These are phyloP conservation scores for Pigoraptor vietnamica DNA, from an alignment of 78 protist species.

Conservation along the genomic window DNA sequence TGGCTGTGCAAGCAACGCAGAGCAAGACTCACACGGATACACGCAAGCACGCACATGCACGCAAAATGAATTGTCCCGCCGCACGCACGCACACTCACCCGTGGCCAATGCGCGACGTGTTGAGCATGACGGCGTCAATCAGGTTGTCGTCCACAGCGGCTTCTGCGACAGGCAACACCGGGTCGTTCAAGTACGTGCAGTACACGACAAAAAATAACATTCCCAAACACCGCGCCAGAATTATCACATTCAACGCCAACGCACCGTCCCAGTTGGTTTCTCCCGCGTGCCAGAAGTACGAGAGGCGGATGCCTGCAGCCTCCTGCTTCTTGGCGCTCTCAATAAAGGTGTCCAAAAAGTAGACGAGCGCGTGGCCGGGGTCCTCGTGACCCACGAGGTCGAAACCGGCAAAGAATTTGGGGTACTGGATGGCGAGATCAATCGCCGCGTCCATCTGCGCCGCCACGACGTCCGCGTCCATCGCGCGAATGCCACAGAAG, in stretches of 20 bases:
- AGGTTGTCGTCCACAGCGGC: conserved; percentile 51
- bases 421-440: conserved; percentile 24
- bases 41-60: too few relatives aligned
- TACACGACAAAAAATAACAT: too few relatives aligned
- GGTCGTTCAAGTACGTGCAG: too few relatives aligned
- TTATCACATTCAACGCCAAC: too few relatives aligned
- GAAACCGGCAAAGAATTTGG: conserved; percentile 44
- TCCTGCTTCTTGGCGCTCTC: not conserved
- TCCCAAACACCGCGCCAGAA: too few relatives aligned
- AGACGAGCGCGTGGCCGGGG: conserved; percentile 47
- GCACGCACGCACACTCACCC: conserved; percentile 34
- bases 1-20: not conserved
- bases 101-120: conserved; percentile 65
- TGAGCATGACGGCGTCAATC: conserved; percentile 58
- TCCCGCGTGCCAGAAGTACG: conserved; percentile 46
- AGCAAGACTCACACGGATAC: too few relatives aligned
- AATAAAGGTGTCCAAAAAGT: conserved; percentile 41
- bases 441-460: conserved; percentile 12
- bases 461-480: not conserved
- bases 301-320: not conserved
- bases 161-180: conserved; percentile 64
- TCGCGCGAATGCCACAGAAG: not conserved
- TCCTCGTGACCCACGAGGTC: conserved; percentile 73
- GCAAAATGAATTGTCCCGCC: too few relatives aligned
- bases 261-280: not conserved